These are phyloP conservation scores for Trichoderma sp. DNA, from an alignment of 2,329 filamentous ascomycete genomes.

Conservation along the genomic window DNA sequence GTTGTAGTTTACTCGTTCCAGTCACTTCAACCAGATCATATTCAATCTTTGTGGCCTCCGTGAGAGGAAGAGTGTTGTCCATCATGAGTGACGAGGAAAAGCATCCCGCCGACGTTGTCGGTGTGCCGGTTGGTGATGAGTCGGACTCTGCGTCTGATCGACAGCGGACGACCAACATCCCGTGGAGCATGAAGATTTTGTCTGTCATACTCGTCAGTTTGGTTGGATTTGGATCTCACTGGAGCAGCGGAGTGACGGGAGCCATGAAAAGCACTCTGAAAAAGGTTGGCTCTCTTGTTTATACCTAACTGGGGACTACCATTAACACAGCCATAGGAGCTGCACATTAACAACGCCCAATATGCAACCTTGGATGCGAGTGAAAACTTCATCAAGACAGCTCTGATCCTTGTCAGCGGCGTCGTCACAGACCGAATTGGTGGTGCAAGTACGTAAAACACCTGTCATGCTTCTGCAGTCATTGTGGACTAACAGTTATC, in stretches of 20 bases:
- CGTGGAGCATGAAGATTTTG: slow-evolving; percentile 9
- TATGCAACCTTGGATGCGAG: slow-evolving; percentile 58
- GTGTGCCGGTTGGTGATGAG: neutral
- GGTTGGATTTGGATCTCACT: slow-evolving; percentile 59
- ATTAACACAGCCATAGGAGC: slow-evolving; percentile 34
- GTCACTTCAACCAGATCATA: neutral
- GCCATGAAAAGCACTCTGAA: slow-evolving; percentile 62
- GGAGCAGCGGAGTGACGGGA: slow-evolving; percentile 58
- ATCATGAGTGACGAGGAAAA: slow-evolving; percentile 13
- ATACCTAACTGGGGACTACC: neutral
- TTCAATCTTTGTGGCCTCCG: neutral
- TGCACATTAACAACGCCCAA: slow-evolving; percentile 58
- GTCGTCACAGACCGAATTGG: slow-evolving; percentile 57
- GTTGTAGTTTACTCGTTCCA: neutral
- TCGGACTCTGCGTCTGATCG: slow-evolving; percentile 2
- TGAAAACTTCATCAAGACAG: slow-evolving; percentile 60
- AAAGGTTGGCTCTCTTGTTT: slow-evolving; percentile 36
- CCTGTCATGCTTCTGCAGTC: neutral
- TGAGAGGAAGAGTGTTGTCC: neutral
- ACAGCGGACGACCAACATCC: neutral
- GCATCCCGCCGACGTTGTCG: neutral
- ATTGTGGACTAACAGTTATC: neutral
- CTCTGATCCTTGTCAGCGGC: slow-evolving; percentile 53
- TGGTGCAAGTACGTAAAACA: slow-evolving; percentile 44
- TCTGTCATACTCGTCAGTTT: slow-evolving; percentile 23